Evolutionary conservation across 2,329 filamentous ascomycete genomes (phyloP).

Genomic region (Scytalidium sp.): DNA sequence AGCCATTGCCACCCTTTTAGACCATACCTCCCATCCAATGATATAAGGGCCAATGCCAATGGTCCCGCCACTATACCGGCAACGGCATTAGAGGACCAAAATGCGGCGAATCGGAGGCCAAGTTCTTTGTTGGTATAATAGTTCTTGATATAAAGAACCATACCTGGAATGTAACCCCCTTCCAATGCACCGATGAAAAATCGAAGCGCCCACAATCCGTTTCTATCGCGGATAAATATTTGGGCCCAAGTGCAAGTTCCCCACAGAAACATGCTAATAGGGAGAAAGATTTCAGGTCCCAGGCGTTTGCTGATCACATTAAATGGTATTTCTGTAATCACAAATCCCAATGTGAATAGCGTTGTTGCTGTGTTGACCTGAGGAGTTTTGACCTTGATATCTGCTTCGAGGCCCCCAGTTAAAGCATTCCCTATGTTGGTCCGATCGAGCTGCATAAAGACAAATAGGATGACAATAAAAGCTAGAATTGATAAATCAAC

Average conservation of each 20-base stretch:
- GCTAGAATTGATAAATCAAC: slow-evolving; percentile 5
- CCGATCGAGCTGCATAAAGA: slow-evolving; percentile 25
- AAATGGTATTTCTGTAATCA: slow-evolving; percentile 29
- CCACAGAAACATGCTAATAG: slow-evolving; percentile 22
- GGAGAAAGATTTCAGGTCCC: slow-evolving; percentile 27
- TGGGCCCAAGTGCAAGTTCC: slow-evolving; percentile 6
- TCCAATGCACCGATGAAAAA: slow-evolving; percentile 8
- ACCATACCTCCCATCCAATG: slow-evolving; percentile 2
- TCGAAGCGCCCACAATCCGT: slow-evolving; percentile 1
- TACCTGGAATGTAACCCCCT: slow-evolving; percentile 8
- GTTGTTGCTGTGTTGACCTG: slow-evolving; percentile 29
- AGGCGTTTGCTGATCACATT: slow-evolving; percentile 28
- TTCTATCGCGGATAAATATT: slow-evolving; percentile 4
- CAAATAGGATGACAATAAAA: slow-evolving; percentile 17
- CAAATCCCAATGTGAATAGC: slow-evolving; percentile 26
- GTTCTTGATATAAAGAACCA: slow-evolving; percentile 20
- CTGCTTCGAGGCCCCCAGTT: slow-evolving; percentile 24
- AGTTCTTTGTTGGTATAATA: slow-evolving; percentile 25
- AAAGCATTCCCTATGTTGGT: slow-evolving; percentile 24
- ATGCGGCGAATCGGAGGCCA: slow-evolving; percentile 6
- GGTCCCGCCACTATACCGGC: slow-evolving; percentile 3
- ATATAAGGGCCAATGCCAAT: slow-evolving; percentile 3
- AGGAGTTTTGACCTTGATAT: slow-evolving; percentile 23
- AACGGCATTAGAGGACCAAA: slow-evolving; percentile 6
- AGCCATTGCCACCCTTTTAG: slow-evolving; percentile 8